A percentile compares a stretch with the other conserved stretches of the same genome.
These are phyloP conservation scores for Juncus inflexus DNA, from an alignment of 176 grass and related monocot species.

Conservation along the genomic window DNA sequence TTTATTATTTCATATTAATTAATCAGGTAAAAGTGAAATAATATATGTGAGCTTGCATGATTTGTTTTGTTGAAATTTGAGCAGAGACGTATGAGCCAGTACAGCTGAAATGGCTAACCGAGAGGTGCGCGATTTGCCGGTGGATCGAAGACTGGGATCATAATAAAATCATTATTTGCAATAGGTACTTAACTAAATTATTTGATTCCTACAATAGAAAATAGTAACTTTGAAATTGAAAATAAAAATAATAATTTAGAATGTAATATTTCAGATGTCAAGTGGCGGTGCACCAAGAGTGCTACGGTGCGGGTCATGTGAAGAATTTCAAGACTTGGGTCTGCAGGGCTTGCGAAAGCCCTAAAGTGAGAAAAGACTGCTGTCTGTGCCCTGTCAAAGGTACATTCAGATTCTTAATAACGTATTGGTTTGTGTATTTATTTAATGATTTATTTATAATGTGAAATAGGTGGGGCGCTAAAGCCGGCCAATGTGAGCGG, in stretches of 20 bases:
- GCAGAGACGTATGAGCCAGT: constrained; percentile 73
- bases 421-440: not conserved
- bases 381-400: constrained; percentile 94
- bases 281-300: constrained; percentile 94
- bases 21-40: not conserved
- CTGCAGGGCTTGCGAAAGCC: constrained; percentile 78
- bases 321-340: constrained; percentile 84
- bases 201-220: too few species aligned
- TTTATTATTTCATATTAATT: constrained; percentile 2
- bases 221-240: not conserved
- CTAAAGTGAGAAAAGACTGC: constrained; percentile 55
- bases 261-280: constrained; percentile 63
- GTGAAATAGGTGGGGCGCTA: constrained; percentile 61
- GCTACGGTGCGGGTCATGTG: constrained; percentile 65
- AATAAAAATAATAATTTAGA: constrained; percentile 5
- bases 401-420: constrained; percentile 16
- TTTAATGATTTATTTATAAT: constrained; percentile 12
- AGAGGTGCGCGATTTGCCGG: constrained; percentile 87
- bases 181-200: constrained; percentile 49
- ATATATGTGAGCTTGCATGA: not conserved
- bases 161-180: constrained; percentile 99
- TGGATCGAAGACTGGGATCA: constrained; percentile 99
- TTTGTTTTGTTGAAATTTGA: constrained; percentile 2
- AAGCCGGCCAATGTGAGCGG: constrained; percentile 79
- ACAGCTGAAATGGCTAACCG: constrained; percentile 86